phyloP scores from a whole-genome alignment of 2,329 filamentous ascomycete species.

The Anisogramma anomala region DNA sequence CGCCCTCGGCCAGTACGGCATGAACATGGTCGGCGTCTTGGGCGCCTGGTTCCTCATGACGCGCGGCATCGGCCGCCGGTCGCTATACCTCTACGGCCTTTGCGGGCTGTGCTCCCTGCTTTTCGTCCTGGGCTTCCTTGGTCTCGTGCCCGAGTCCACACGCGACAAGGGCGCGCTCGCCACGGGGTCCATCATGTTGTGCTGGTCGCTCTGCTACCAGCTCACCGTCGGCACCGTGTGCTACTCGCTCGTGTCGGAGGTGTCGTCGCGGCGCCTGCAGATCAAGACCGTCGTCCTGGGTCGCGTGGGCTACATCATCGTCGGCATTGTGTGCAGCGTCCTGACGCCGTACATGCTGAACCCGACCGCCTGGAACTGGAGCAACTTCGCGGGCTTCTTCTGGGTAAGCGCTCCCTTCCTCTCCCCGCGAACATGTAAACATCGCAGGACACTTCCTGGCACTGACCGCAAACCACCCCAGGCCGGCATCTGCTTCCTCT shows the following conservation, averaged over 20 bases:
- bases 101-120: constrained; percentile 65
- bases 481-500: constrained; percentile 66
- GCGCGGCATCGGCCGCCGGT: constrained; percentile 60
- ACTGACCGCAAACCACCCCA: no score
- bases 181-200: constrained; percentile 74
- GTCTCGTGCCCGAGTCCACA: constrained; percentile 53
- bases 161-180: constrained; percentile 54
- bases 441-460: no score
- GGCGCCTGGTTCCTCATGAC: constrained; percentile 75
- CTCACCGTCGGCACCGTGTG: constrained; percentile 79
- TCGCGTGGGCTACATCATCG: constrained; percentile 69
- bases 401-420: constrained; percentile 38
- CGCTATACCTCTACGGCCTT: constrained; percentile 66
- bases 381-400: constrained; percentile 79
- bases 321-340: constrained; percentile 69
- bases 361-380: constrained; percentile 76
- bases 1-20: constrained; percentile 52
- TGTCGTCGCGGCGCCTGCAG: constrained; percentile 70
- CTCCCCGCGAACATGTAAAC: constrained; percentile 11
- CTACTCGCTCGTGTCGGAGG: constrained; percentile 77
- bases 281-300: constrained; percentile 88
- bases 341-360: constrained; percentile 91
- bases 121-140: constrained; percentile 72
- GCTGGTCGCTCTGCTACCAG: constrained; percentile 76
- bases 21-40: constrained; percentile 72